A percentile compares a stretch with the other conserved stretches of the same genome.
phyloP scores from a whole-genome alignment of 2,329 filamentous ascomycete genomes.

The Ophiostoma sp. region DNA sequence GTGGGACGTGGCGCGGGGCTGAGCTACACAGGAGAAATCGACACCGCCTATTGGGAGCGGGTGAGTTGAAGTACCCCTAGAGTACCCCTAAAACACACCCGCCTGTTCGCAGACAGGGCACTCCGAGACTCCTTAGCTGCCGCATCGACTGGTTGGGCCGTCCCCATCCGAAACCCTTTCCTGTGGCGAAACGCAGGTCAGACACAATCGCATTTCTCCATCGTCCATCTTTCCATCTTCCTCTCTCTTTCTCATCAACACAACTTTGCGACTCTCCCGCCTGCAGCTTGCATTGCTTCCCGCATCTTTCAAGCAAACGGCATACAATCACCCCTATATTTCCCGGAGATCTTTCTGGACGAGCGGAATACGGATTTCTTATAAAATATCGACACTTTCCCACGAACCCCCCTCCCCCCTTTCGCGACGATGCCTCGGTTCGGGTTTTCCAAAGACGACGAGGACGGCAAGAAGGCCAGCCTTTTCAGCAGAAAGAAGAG shows the following conservation, averaged over 20 bases:
- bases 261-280: neutral
- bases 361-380: neutral
- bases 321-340: constrained; percentile 1
- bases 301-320: neutral
- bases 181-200: constrained; percentile 30
- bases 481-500: constrained; percentile 58
- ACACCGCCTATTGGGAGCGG: neutral
- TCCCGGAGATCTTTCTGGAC: constrained; percentile 1
- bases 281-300: neutral
- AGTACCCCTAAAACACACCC: neutral
- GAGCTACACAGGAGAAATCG: constrained; percentile 18
- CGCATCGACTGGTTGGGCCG: constrained; percentile 7
- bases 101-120: neutral
- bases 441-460: constrained; percentile 52
- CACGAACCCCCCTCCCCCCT: neutral
- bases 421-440: constrained; percentile 57
- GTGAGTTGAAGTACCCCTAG: neutral
- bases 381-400: neutral
- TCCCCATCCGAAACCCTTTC: constrained; percentile 26
- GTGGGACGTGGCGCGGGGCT: constrained; percentile 27
- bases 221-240: neutral
- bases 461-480: constrained; percentile 49
- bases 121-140: constrained; percentile 5
- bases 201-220: constrained; percentile 23
- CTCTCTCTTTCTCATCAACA: neutral